phyloP scores from a whole-genome alignment of 2,329 filamentous ascomycete genomes.

The Botrytis elliptica region DNA sequence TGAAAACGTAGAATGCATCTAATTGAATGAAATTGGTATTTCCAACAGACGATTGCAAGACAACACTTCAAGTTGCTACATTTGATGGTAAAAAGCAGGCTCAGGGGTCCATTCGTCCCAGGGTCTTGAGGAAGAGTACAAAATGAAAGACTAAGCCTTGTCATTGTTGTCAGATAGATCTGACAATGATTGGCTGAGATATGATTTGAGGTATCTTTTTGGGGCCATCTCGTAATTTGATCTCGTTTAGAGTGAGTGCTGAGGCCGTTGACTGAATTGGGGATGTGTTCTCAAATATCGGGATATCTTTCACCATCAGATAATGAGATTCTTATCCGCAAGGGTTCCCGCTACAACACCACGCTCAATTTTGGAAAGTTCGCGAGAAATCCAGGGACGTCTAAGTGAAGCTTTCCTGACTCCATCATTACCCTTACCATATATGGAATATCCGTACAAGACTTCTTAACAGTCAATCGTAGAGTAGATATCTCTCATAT shows the following conservation, averaged over 20 bases:
- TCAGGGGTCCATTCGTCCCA: neutral
- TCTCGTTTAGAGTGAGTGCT: neutral
- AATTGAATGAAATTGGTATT: neutral
- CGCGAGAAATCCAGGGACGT: neutral
- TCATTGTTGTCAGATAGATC: constrained; percentile 1
- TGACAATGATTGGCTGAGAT: neutral
- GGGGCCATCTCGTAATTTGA: constrained; percentile 9
- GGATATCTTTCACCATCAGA: neutral
- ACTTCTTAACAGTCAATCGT: neutral
- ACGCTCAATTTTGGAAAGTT: neutral
- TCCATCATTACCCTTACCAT: neutral
- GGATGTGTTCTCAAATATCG: neutral
- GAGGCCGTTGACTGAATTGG: neutral
- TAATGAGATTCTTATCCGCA: neutral
- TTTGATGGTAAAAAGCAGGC: neutral
- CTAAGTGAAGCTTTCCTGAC: neutral
- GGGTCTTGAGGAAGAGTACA: neutral
- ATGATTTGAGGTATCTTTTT: constrained; percentile 3
- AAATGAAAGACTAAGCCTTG: constrained; percentile 2
- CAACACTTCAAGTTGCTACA: constrained; percentile 5
- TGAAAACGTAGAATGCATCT: neutral
- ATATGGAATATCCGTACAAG: neutral
- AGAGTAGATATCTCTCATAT: neutral
- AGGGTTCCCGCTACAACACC: neutral
- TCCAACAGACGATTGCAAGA: constrained; percentile 13